Conservation (phyloP, 202 grass and related monocot species). For the Zoysia matrella region DNA sequence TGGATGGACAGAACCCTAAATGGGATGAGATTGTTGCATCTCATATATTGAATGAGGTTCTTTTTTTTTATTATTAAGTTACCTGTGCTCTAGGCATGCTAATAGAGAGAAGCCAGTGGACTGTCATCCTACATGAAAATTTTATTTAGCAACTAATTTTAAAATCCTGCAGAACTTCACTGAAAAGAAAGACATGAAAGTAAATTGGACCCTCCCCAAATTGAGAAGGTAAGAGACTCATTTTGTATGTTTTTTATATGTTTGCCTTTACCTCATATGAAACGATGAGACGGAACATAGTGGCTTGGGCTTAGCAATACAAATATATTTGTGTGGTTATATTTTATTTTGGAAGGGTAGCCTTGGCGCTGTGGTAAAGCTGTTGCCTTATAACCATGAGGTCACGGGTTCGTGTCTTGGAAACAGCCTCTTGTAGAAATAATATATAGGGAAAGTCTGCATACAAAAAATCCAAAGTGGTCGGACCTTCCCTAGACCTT, state of each 20-base stretch:
- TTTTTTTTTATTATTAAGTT: slow-evolving; percentile 14
- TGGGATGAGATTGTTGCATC: slow-evolving; percentile 86
- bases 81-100: slow-evolving; percentile 19
- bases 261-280: background rate
- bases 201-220: slow-evolving; percentile 59
- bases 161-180: slow-evolving; percentile 56
- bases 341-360: no score
- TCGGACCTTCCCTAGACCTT: no score
- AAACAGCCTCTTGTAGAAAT: no score
- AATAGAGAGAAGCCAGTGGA: background rate
- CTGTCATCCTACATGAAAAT: background rate
- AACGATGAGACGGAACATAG: slow-evolving; percentile 10
- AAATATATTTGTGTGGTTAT: background rate
- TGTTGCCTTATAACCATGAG: no score
- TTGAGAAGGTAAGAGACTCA: slow-evolving; percentile 60
- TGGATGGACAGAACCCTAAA: slow-evolving; percentile 63
- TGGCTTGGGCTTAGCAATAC: background rate
- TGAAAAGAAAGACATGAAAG: slow-evolving; percentile 49
- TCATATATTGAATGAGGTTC: slow-evolving; percentile 86
- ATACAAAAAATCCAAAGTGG: no score
- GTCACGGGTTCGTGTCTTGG: no score
- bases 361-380: no score
- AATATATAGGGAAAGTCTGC: no score
- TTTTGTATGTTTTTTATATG: slow-evolving; percentile 13
- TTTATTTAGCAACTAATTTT: slow-evolving; percentile 18